Conservation (phyloP, 441 rosid species). For the Metrosideros polymorpha region DNA sequence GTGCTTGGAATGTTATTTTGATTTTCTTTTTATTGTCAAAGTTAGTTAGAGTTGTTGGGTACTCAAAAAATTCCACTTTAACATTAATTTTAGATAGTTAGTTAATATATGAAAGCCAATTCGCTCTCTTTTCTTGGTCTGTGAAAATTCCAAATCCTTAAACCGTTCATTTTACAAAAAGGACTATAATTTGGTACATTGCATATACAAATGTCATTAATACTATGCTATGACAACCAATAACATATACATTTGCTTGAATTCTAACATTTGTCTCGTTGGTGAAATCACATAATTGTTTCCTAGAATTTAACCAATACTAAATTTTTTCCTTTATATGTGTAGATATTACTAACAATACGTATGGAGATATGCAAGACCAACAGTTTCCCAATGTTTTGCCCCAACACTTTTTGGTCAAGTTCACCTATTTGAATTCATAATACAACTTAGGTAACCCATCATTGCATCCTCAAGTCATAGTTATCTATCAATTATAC, state of each 20-base stretch:
- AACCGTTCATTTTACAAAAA: neutral
- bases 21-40: neutral
- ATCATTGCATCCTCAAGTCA: too few species aligned
- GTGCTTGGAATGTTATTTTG: neutral
- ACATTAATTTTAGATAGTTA: too few species aligned
- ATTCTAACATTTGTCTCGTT: neutral
- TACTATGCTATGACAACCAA: neutral
- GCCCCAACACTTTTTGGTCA: neutral
- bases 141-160: too few species aligned
- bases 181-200: neutral
- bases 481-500: too few species aligned
- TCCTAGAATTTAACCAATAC: neutral
- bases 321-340: neutral
- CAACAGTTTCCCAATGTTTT: neutral
- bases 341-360: neutral
- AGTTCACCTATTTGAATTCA: neutral
- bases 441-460: neutral
- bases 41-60: neutral
- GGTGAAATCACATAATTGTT: neutral
- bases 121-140: neutral
- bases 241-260: neutral
- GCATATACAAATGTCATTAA: neutral
- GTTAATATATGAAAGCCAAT: too few species aligned
- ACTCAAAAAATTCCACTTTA: neutral
- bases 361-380: neutral